Conservation (phyloP, 2,329 filamentous ascomycete species). For the Cladophialophora exuberans region DNA sequence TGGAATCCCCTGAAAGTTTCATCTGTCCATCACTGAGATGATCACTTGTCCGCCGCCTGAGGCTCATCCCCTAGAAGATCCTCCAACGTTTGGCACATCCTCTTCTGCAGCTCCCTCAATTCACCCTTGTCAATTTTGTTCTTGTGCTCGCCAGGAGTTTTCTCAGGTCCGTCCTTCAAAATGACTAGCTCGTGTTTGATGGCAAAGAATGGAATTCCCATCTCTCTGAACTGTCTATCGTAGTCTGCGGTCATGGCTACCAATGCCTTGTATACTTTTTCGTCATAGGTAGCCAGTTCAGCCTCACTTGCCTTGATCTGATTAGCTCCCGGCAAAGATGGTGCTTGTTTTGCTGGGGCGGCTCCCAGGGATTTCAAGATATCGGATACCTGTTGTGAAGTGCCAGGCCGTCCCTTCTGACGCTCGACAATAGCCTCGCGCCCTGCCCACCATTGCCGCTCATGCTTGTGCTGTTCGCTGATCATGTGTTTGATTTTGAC, state of each 20-base stretch:
- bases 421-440: conserved; percentile 56
- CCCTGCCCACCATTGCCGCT: conserved; percentile 63
- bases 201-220: conserved; percentile 66
- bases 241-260: conserved; percentile 63
- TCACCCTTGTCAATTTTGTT: conserved; percentile 45
- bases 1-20: no score
- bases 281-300: conserved; percentile 63
- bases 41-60: no score
- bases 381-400: conserved; percentile 57
- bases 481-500: conserved; percentile 61
- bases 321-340: conserved; percentile 14
- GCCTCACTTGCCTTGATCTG: conserved; percentile 46
- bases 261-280: conserved; percentile 65
- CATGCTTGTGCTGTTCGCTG: conserved; percentile 64
- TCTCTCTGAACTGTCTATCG: conserved; percentile 55
- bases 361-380: conserved; percentile 48
- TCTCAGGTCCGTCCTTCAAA: conserved; percentile 31
- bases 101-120: conserved; percentile 48
- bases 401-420: conserved; percentile 55
- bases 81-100: conserved; percentile 55
- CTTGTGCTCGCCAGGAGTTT: conserved; percentile 25
- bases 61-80: conserved; percentile 51
- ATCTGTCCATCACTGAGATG: conserved; percentile 15
- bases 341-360: background rate
- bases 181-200: conserved; percentile 51